Conservation (phyloP, 208 protist species). For the Leptomonas pyrrhocoris region DNA sequence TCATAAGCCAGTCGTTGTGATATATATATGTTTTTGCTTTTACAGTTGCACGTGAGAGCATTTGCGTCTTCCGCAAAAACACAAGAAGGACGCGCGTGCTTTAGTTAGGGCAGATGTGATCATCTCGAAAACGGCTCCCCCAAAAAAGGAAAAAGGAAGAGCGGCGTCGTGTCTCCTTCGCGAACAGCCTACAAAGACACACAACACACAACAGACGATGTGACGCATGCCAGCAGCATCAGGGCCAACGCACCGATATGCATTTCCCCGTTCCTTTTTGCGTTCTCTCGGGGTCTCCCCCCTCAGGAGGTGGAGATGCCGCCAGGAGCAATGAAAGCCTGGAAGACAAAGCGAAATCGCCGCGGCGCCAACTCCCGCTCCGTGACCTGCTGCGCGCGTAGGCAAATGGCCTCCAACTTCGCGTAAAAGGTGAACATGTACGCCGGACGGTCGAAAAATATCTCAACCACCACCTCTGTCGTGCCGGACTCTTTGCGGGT, state of each 20-base stretch:
- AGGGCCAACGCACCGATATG: not conserved
- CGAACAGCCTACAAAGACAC: too few species aligned
- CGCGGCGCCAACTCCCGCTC: slow-evolving; percentile 59
- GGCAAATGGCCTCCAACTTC: slow-evolving; percentile 84
- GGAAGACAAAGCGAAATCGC: slow-evolving; percentile 86
- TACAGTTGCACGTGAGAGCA: too few species aligned
- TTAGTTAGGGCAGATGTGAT: too few species aligned
- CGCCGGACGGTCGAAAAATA: slow-evolving; percentile 86
- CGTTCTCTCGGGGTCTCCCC: not conserved
- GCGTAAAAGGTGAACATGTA: slow-evolving; percentile 93
- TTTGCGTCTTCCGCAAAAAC: too few species aligned
- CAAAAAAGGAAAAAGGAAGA: slow-evolving; percentile 25
- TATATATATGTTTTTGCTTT: too few species aligned
- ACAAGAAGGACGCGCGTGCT: too few species aligned
- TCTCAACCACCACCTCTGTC: slow-evolving; percentile 89
- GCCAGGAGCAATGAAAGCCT: slow-evolving; percentile 85
- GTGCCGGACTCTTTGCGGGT: slow-evolving; percentile 79
- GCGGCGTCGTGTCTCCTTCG: not conserved
- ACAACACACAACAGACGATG: slow-evolving; percentile 4
- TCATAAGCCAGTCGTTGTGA: too few species aligned
- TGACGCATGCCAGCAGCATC: too few species aligned
- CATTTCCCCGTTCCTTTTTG: not conserved
- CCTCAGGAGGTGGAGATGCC: slow-evolving; percentile 42
- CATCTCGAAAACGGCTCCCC: too few species aligned
- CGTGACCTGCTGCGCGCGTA: slow-evolving; percentile 68